Evolutionary conservation across 768 basidiomycete species (phyloP).

Genomic region (Auriscalpium orientale): DNA sequence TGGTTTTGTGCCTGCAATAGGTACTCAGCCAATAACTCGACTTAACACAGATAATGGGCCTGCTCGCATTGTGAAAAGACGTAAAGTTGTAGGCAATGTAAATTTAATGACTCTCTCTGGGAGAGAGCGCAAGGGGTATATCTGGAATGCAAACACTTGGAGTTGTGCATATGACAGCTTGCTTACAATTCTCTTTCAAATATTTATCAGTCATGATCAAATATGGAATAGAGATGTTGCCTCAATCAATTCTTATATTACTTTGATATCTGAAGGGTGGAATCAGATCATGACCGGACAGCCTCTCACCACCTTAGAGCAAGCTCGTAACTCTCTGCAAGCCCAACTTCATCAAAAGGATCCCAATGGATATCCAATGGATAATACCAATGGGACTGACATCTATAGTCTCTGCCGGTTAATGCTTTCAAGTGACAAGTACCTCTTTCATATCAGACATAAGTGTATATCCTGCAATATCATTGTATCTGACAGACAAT

Average conservation of each 20-base stretch:
- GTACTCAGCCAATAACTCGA: neutral
- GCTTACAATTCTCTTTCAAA: neutral
- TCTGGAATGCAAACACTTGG: neutral
- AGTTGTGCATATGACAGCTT: conserved; percentile 9
- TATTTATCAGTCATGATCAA: neutral
- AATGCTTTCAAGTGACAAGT: neutral
- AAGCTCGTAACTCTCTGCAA: neutral
- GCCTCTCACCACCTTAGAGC: neutral
- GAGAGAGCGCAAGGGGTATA: neutral
- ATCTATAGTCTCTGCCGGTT: neutral
- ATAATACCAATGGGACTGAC: neutral
- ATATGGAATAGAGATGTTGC: neutral
- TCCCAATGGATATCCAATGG: neutral
- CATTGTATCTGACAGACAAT: neutral
- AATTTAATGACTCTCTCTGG: no score
- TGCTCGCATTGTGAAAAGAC: neutral
- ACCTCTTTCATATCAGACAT: neutral
- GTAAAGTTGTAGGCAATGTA: neutral
- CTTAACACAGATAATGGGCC: neutral
- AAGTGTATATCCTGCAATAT: neutral
- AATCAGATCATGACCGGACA: neutral
- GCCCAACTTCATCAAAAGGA: neutral
- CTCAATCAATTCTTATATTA: neutral
- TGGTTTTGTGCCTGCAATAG: neutral
- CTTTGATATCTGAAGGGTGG: neutral